A percentile compares a stretch with the other conserved stretches of the same genome.
These are phyloP conservation scores for Venturia asperata DNA, from an alignment of 2,329 filamentous ascomycete genomes.

Conservation along the genomic window DNA sequence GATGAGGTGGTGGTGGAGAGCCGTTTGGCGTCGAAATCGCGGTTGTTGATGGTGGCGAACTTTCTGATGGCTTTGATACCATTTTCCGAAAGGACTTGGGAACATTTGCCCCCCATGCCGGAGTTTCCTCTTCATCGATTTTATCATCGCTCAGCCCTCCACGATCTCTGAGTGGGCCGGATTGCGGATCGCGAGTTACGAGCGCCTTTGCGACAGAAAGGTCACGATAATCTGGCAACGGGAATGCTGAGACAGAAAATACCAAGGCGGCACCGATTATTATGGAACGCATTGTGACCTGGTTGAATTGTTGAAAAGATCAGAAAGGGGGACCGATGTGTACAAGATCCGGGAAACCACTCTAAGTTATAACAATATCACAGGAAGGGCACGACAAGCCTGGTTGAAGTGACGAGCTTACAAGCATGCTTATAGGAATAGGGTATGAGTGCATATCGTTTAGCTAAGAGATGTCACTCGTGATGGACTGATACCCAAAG, in stretches of 20 bases:
- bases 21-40: neutral
- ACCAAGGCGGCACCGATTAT: neutral
- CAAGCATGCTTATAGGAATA: neutral
- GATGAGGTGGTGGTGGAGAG: neutral
- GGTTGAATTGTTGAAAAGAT: neutral
- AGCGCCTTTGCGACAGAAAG: neutral
- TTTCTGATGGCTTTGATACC: neutral
- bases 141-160: neutral
- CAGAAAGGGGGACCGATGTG: neutral
- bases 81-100: neutral
- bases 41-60: neutral
- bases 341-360: neutral
- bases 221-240: neutral
- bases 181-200: neutral
- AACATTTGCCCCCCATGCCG: neutral
- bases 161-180: neutral
- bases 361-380: neutral
- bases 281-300: neutral
- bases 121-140: neutral
- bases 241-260: conserved; percentile 5
- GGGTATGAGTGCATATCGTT: neutral
- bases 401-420: neutral
- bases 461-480: neutral
- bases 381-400: neutral
- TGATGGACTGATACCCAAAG: neutral